phyloP scores from a whole-genome alignment of 2,329 filamentous ascomycete genomes.

The Orbilia javanica region DNA sequence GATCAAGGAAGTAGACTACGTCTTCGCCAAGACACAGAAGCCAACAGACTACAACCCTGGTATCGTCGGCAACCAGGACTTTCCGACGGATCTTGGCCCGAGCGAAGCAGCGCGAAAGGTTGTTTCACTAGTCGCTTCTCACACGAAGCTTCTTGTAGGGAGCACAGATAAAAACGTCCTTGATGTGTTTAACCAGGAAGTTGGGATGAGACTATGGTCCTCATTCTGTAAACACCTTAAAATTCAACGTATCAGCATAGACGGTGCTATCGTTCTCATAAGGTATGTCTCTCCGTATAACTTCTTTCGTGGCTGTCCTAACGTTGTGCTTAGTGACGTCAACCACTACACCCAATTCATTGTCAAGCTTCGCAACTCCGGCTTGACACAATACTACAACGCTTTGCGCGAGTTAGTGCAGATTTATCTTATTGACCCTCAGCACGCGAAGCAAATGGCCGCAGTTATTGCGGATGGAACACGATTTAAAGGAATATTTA shows the following conservation, averaged over 20 bases:
- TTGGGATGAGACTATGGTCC: conserved; percentile 90
- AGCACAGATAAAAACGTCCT: conserved; percentile 98
- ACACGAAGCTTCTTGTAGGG: conserved; percentile 92
- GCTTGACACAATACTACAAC: conserved; percentile 88
- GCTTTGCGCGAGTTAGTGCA: conserved; percentile 92
- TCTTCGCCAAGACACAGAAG: conserved; percentile 87
- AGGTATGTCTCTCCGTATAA: conserved; percentile 66
- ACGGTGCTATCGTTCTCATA: conserved; percentile 91
- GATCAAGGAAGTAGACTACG: conserved; percentile 97
- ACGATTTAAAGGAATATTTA: conserved; percentile 90
- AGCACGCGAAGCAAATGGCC: conserved; percentile 92
- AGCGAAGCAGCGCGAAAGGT: conserved; percentile 83
- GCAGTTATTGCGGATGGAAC: conserved; percentile 92
- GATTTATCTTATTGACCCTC: conserved; percentile 90
- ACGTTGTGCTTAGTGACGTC: conserved; percentile 76
- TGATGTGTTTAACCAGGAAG: conserved; percentile 98
- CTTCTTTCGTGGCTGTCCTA: background rate
- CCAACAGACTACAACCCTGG: conserved; percentile 91
- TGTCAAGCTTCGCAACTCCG: conserved; percentile 81
- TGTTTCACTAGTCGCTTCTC: conserved; percentile 85
- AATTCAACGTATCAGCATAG: conserved; percentile 89
- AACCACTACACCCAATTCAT: conserved; percentile 92
- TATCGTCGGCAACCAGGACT: conserved; percentile 63
- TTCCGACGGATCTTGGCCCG: conserved; percentile 74
- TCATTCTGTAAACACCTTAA: conserved; percentile 97